Evolutionary conservation across 2,329 filamentous ascomycete species (phyloP), one percentile per base, ranked within the genome.

Genomic region (Escovopsis weberi): DNA sequence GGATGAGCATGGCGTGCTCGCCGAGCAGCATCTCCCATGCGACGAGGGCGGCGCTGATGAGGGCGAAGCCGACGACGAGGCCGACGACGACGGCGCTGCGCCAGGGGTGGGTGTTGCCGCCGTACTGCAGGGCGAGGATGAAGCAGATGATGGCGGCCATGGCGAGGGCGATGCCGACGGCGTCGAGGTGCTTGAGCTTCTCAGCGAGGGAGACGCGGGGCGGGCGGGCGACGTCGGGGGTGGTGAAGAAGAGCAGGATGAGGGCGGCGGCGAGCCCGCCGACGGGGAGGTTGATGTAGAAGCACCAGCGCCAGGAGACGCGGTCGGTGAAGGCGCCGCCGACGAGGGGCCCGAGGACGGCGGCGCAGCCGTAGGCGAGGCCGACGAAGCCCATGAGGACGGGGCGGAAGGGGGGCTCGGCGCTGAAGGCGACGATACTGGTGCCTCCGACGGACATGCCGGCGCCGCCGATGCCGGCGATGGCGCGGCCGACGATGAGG

Each of bases 401-500:
- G 2, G 54, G 50, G 7, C 52, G 45, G 37, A 47, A 48, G 19
- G 45, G 38, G 10, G 51, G 50, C n/a, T 49, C 46, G 0, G 55
- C 57, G 11, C 52, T 46, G 40, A 58, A 66, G 0, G 57, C 66
- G 43, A 68, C 63, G 45, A 69, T 67, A 4, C 58, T 67, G 54
- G 67, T 63, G 2, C 58, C 59, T 0, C 68, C 67, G 0, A 57
- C 59, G 39, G 59, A 59, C 10, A 72, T 51, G 2, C 63, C 70
- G 5, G 70, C 62, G 2, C 64, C 62, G 2, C 59, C 56, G 28
- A 68, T 55, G 33, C 59, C 61, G 9, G 62, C 58, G n/a, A 69
- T 63, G 37, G 67, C 67, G 39, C 67, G 64, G 44, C 68, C 68
- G 50, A 64, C 60, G 33, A 70, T 64, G 8, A 68, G 61, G 19